Percentiles rank a stretch among this genome's conserved stretches.
Evolutionary conservation across 345 rosid genomes (phyloP).

Genomic region (Heritiera littoralis): DNA sequence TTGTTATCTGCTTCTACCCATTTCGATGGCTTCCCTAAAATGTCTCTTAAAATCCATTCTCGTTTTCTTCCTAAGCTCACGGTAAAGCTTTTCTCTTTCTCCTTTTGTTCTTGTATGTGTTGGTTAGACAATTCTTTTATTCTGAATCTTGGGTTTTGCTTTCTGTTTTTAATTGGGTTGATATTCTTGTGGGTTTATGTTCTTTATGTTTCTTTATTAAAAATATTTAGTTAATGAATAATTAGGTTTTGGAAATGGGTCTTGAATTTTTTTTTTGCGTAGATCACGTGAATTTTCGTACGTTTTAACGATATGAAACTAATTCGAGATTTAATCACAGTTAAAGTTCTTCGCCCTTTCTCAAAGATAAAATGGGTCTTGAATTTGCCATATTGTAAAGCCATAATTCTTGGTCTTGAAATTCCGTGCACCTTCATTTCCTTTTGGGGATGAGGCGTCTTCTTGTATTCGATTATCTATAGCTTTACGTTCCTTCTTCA

Average conservation of each 20-base stretch:
- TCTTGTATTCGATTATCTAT: neutral
- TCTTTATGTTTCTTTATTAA: neutral
- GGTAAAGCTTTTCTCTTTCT: conserved; percentile 26
- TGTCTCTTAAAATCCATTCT: conserved; percentile 19
- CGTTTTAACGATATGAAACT: too few species aligned
- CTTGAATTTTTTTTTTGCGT: neutral
- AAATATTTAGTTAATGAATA: neutral
- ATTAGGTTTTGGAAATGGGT: neutral
- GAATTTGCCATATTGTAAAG: neutral
- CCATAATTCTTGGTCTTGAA: neutral
- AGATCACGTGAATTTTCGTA: too few species aligned
- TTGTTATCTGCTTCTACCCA: conserved; percentile 31
- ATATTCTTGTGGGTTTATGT: neutral
- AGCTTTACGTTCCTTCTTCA: neutral
- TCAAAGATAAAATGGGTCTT: neutral
- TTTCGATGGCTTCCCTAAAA: conserved; percentile 22
- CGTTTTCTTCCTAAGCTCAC: conserved; percentile 24
- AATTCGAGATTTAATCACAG: too few species aligned
- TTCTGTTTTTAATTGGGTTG: conserved; percentile 5
- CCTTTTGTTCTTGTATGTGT: neutral
- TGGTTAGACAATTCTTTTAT: neutral
- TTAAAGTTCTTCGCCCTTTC: too few species aligned
- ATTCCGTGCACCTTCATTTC: neutral
- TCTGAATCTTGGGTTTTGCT: neutral
- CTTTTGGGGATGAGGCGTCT: neutral